phyloP scores from a whole-genome alignment of 768 basidiomycete species.

The Termitomyces sp. region DNA sequence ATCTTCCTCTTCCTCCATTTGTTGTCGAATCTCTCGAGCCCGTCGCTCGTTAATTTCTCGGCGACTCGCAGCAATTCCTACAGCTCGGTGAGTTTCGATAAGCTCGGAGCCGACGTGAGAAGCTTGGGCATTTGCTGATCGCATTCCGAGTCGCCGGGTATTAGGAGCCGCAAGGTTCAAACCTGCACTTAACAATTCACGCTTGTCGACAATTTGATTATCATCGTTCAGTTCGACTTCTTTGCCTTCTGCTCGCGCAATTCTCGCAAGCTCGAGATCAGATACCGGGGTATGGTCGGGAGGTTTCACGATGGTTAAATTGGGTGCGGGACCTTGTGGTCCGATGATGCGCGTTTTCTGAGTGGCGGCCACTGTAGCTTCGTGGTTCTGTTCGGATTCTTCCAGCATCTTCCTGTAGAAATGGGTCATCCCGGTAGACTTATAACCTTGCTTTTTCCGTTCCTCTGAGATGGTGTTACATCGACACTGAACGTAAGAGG shows the following conservation, averaged over 20 bases:
- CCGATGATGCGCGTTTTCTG: slow-evolving; percentile 54
- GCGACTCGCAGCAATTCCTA: slow-evolving; percentile 77
- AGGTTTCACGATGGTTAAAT: slow-evolving; percentile 78
- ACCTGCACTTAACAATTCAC: slow-evolving; percentile 87
- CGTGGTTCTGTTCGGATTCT: slow-evolving; percentile 78
- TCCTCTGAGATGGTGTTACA: slow-evolving; percentile 40
- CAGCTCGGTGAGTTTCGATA: slow-evolving; percentile 65
- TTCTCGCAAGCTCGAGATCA: slow-evolving; percentile 70
- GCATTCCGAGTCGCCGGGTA: slow-evolving; percentile 65
- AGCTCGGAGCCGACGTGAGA: slow-evolving; percentile 26
- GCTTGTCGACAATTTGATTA: slow-evolving; percentile 95
- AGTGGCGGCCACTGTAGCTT: slow-evolving; percentile 82
- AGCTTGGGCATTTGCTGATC: slow-evolving; percentile 26
- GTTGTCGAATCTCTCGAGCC: slow-evolving; percentile 69
- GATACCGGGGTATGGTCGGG: slow-evolving; percentile 59
- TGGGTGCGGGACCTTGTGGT: slow-evolving; percentile 59
- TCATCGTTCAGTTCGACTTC: slow-evolving; percentile 95
- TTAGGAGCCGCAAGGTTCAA: slow-evolving; percentile 86
- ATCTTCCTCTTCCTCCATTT: slow-evolving; percentile 74
- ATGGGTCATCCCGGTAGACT: slow-evolving; percentile 77
- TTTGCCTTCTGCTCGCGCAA: slow-evolving; percentile 74
- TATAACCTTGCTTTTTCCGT: slow-evolving; percentile 56
- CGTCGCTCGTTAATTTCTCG: slow-evolving; percentile 85
- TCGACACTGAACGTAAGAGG: neutral
- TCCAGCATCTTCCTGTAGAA: slow-evolving; percentile 81